Evolutionary conservation across 2,329 filamentous ascomycete species (phyloP), one percentile per base, ranked within the genome.

Genomic region (Alternaria triticimaculans): DNA sequence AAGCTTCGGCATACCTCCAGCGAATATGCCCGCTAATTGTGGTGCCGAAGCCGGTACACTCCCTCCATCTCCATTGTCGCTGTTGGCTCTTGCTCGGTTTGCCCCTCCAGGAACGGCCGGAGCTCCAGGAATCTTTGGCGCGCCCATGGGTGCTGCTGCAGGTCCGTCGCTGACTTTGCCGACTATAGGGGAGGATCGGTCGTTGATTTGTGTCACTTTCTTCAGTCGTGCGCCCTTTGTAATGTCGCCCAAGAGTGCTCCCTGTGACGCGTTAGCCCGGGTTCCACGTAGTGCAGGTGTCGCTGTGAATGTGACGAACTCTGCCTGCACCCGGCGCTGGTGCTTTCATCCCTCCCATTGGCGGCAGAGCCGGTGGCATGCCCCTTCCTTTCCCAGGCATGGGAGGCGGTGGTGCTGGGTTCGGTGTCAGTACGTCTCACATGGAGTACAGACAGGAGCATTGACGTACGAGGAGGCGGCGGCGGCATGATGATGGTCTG

Each of bases 1-100:
- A 75, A 99, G 80, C 82, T 97, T 98, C 3, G 96, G 96, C 88
- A 98, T 98, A 41, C 95, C 96, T 37, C 93, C 94, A 1, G 92
- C 93, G 76, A 99, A 97, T 25, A 99, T 80, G 1, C 96, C 96
- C 28, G 85, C 95, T 11, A 98, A 81, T 78, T 97, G 95, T 11
- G 94, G 93, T 51, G 92, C 68, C 14, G 73, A 73, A 21, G 68
- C 66, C 49, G 72, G 63, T 15, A 58, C 70, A 44, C 69, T 70
- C 15, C 76, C 77, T 66, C 72, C 68, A 18, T 75, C 70, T 20
- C 85, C 86, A 56, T 88, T 87, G 72, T 96, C 93, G 79, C 94
- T 97, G 78, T 96, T 94, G 80, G 93, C 97, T 78, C 94, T 88
- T 62, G 88, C 87, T 80, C 94, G 85, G 44, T 72, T 76, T 25